phyloP scores from a whole-genome alignment of 1,139 yeast genomes.

The Hyphopichia burtonii region DNA sequence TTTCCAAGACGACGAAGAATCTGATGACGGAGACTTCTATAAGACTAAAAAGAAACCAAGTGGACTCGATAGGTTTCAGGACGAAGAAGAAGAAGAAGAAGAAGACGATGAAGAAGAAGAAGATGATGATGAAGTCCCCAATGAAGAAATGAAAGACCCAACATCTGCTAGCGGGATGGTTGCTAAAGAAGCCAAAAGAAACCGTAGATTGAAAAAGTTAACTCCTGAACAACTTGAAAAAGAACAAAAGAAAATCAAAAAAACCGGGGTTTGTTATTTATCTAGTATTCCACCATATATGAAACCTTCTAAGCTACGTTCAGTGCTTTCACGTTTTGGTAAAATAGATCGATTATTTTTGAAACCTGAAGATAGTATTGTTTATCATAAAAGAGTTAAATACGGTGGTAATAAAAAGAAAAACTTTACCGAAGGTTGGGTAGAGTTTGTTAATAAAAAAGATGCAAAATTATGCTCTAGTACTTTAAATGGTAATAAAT shows the following conservation, averaged over 20 bases:
- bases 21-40: slow-evolving; percentile 10
- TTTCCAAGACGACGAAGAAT: slow-evolving; percentile 6
- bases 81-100: slow-evolving; percentile 10
- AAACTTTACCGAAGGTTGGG: slow-evolving; percentile 96
- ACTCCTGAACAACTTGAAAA: slow-evolving; percentile 55
- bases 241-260: slow-evolving; percentile 57
- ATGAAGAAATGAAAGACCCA: slow-evolving; percentile 21
- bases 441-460: slow-evolving; percentile 77
- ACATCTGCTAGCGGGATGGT: slow-evolving; percentile 1
- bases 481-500: slow-evolving; percentile 80
- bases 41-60: slow-evolving; percentile 8
- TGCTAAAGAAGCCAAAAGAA: slow-evolving; percentile 9
- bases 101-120: slow-evolving; percentile 10
- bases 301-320: slow-evolving; percentile 91
- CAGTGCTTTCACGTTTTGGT: slow-evolving; percentile 79
- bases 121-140: slow-evolving; percentile 12
- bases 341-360: slow-evolving; percentile 79
- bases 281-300: slow-evolving; percentile 94
- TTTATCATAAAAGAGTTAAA: slow-evolving; percentile 67
- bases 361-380: slow-evolving; percentile 77
- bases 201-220: slow-evolving; percentile 45
- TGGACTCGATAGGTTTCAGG: slow-evolving; percentile 8
- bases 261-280: slow-evolving; percentile 87
- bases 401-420: slow-evolving; percentile 94
- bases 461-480: slow-evolving; percentile 88